These are phyloP conservation scores for Thermothelomyces thermophilus DNA, from an alignment of 2,329 filamentous ascomycete species.

Conservation along the genomic window DNA sequence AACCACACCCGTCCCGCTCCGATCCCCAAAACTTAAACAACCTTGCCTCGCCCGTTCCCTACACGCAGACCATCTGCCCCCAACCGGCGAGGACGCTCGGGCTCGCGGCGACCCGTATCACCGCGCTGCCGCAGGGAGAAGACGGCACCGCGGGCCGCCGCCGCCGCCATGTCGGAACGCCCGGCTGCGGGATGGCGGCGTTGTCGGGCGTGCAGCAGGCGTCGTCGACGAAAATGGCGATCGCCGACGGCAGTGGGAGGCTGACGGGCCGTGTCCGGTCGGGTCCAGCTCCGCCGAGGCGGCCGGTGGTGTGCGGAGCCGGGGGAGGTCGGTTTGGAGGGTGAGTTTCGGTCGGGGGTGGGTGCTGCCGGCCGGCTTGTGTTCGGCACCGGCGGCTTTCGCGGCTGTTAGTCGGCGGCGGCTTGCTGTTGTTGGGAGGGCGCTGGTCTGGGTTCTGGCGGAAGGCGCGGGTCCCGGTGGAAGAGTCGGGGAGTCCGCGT, in stretches of 20 bases:
- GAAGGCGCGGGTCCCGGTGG: neutral
- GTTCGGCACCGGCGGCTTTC: neutral
- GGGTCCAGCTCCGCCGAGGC: neutral
- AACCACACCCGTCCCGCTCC: too few relatives aligned
- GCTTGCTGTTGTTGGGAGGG: neutral
- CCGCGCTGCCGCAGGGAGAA: neutral
- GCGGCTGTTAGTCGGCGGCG: neutral
- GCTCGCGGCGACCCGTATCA: conserved; percentile 26
- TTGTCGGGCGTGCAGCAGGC: neutral
- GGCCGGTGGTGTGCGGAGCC: neutral
- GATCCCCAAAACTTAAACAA: too few relatives aligned
- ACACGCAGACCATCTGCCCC: too few relatives aligned
- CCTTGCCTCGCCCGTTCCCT: too few relatives aligned
- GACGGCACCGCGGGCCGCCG: neutral
- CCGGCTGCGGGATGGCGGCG: neutral
- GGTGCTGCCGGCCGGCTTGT: neutral
- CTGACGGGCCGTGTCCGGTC: too few relatives aligned
- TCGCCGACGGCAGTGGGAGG: neutral
- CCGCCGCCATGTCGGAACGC: neutral
- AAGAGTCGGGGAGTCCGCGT: conserved; percentile 6
- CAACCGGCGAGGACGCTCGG: conserved; percentile 24
- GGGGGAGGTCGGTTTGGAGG: neutral
- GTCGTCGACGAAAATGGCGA: conserved; percentile 7
- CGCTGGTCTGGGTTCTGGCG: neutral
- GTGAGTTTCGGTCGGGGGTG: conserved; percentile 9